Conservation (phyloP, 1,284 basidiomycete species). For the Lentinula novae-zelandiae region DNA sequence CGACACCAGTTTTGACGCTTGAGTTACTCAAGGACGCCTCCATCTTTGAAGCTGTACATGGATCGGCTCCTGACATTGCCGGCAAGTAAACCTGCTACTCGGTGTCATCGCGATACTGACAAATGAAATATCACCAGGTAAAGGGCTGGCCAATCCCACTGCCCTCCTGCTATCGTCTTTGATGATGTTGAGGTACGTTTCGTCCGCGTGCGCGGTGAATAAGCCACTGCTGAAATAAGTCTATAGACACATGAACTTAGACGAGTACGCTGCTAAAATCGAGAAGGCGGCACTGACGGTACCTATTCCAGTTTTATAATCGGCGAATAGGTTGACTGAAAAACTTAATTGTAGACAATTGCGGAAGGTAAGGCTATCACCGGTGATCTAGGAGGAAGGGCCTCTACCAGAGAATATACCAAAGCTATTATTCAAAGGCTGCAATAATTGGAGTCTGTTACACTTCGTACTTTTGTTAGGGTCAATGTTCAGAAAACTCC, state of each 20-base stretch:
- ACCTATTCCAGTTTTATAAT: slow-evolving; percentile 29
- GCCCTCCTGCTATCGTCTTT: slow-evolving; percentile 91
- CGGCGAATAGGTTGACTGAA: slow-evolving; percentile 19
- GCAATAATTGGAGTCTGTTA: slow-evolving; percentile 29
- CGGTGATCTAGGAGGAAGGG: slow-evolving; percentile 88
- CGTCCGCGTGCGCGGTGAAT: slow-evolving; percentile 11
- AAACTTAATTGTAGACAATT: slow-evolving; percentile 66
- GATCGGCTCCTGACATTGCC: slow-evolving; percentile 88
- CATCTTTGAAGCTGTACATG: slow-evolving; percentile 99
- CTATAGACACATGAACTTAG: slow-evolving; percentile 89
- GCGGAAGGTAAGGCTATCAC: slow-evolving; percentile 93
- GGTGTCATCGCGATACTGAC: slow-evolving; percentile 2
- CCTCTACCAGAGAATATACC: slow-evolving; percentile 87
- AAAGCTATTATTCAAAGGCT: slow-evolving; percentile 82
- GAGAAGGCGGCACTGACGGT: slow-evolving; percentile 88
- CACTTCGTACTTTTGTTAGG: neutral
- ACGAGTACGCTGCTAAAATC: slow-evolving; percentile 84
- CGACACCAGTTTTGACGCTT: slow-evolving; percentile 12
- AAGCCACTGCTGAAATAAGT: slow-evolving; percentile 14
- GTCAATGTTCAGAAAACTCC: no score
- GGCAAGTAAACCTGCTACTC: slow-evolving; percentile 37
- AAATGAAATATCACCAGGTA: slow-evolving; percentile 46
- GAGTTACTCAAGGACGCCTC: slow-evolving; percentile 76
- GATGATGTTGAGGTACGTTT: slow-evolving; percentile 88
- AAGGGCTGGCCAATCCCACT: slow-evolving; percentile 97